These are phyloP conservation scores for Aspergillus sp. DNA, from an alignment of 2,329 filamentous ascomycete genomes.

Conservation along the genomic window DNA sequence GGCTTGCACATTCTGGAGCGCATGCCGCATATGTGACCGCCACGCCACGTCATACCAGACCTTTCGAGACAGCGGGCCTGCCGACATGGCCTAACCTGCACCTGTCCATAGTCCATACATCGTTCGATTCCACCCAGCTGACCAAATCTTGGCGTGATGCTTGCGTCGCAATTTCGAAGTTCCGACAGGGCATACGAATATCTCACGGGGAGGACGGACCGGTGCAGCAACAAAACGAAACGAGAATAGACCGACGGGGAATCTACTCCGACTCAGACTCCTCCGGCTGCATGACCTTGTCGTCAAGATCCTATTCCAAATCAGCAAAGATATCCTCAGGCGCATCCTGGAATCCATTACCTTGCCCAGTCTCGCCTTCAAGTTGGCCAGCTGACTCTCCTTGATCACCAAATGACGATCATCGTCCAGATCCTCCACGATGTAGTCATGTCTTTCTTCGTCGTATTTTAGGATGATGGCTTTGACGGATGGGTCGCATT, in stretches of 20 bases:
- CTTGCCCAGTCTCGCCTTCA: constrained; percentile 38
- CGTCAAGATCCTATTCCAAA: constrained; percentile 39
- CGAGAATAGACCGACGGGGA: background rate
- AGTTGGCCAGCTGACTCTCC: constrained; percentile 39
- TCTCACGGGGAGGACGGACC: no score
- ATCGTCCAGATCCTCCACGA: constrained; percentile 45
- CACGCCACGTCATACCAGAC: no score
- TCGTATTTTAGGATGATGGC: constrained; percentile 47
- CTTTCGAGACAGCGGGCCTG: background rate
- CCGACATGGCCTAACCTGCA: background rate
- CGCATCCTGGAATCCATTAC: constrained; percentile 18
- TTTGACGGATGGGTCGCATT: constrained; percentile 47
- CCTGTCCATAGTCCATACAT: background rate
- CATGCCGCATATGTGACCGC: no score
- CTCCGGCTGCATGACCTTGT: constrained; percentile 44
- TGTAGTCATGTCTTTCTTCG: constrained; percentile 43
- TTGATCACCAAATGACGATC: constrained; percentile 43
- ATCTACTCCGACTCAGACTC: constrained; percentile 40
- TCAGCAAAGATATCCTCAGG: background rate
- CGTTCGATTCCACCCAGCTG: no score
- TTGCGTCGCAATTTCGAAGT: no score
- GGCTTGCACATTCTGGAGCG: no score
- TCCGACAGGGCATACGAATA: no score
- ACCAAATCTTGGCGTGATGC: no score
- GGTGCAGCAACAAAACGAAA: no score